Base-by-base conservation (phyloP, 345 rosid species). In the Laguncularia racemosa region DNA sequence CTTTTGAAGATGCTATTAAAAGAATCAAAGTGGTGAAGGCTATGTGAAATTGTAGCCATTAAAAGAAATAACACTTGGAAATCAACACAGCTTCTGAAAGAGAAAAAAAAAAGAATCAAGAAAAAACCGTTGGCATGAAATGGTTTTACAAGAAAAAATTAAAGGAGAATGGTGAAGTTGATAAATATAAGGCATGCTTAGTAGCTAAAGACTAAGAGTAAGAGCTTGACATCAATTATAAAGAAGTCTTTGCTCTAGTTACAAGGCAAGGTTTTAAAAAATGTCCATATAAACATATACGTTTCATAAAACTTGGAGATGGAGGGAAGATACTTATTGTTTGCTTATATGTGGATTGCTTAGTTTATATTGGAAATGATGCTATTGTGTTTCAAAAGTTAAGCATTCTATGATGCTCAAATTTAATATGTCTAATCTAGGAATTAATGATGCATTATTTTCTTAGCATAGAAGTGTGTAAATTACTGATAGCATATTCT, bases 381-480 rank as follows among this genome's bases (percentile, higher is more conserved):
- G 8, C 14, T 2, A 0, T 3, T 3, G 20, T 51, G 40, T 4
- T 65, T 44, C 52, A 65, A 14, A 20, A 21, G 1, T 65, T 26
- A 58, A 65, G 28, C 16, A 44, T n/a, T 11, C 16, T 0, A 52
- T 58, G 61, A 20, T 20, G 45, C n/a, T 23, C 0, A 28, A 60
- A 18, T 55, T 59, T n/a, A 21, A 67, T 54, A 67, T 58, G 65
- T 26, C 50, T 0, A 12, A 59, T 23, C 5, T 57, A n/a, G 63
- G 59, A 23, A 23, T n/a, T n/a, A 1, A 0, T 58, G 1, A 57
- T 0, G 13, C 2, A 7, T 13, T 48, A 69, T 47, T 69, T 47
- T 12, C 56, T 63, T 16, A 52, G 68, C 11, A 58, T 69, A 2
- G 53, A 65, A 23, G 58, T 59, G 11, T 14, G 7, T 28, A 70